A percentile compares a stretch with the other conserved stretches of the same genome.
phyloP scores from a whole-genome alignment of 208 protist species.

The Leishmania tropica region DNA sequence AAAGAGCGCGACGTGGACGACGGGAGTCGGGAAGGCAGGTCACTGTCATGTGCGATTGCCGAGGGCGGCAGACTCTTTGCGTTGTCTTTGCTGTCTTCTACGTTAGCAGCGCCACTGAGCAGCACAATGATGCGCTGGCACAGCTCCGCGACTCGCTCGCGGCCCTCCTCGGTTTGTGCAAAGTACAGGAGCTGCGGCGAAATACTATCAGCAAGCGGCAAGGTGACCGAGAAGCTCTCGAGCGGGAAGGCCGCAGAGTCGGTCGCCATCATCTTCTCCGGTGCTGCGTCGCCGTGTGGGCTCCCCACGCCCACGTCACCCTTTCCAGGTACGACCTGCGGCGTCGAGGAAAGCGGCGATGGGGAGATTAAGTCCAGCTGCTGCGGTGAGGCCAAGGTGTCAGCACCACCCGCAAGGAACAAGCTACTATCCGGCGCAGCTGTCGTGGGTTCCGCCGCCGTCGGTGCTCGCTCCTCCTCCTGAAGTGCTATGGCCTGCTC shows the following conservation, averaged over 20 bases:
- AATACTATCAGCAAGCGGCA: neutral
- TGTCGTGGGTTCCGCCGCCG: neutral
- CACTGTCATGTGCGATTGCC: neutral
- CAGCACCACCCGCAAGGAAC: neutral
- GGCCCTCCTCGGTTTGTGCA: neutral
- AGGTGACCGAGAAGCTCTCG: neutral
- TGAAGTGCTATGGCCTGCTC: constrained; percentile 9
- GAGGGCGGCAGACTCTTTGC: neutral
- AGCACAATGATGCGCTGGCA: constrained; percentile 17
- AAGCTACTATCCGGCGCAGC: neutral
- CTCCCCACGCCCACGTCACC: neutral
- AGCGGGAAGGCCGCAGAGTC: neutral
- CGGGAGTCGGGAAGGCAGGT: neutral
- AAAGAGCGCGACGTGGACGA: neutral
- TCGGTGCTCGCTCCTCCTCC: neutral
- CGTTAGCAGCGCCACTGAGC: neutral
- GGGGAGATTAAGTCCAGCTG: neutral
- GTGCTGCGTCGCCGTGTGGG: neutral
- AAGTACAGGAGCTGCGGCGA: constrained; percentile 7
- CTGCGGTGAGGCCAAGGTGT: neutral
- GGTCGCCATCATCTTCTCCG: neutral
- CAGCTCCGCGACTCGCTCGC: constrained; percentile 14
- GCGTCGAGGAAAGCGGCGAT: neutral
- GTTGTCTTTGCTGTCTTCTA: neutral
- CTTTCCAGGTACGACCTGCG: neutral